Conservation (phyloP, 83 land plant species). For the Picea mariana region DNA sequence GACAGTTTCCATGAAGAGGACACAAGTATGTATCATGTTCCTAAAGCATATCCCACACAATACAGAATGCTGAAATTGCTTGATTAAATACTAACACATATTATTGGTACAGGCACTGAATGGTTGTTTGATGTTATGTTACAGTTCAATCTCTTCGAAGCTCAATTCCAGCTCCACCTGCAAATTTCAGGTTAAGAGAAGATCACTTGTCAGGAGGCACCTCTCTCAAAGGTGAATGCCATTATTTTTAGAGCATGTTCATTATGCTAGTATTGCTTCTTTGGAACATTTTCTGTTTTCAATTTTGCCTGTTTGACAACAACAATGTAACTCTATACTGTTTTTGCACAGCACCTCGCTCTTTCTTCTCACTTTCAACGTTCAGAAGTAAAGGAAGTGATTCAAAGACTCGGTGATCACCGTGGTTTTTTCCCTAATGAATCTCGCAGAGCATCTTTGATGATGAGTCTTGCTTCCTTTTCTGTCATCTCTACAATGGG, state of each 20-base stretch:
- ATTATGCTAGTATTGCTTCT: not conserved
- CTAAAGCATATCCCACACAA: not conserved
- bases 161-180: constrained; percentile 71
- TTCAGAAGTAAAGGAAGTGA: constrained; percentile 92
- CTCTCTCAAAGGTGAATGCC: constrained; percentile 62
- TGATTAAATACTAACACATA: not conserved
- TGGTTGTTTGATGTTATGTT: constrained; percentile 4
- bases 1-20: constrained; percentile 62
- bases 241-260: not conserved
- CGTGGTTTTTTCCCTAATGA: not conserved
- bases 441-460: not conserved
- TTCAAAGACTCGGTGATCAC: constrained; percentile 57
- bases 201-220: constrained; percentile 74
- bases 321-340: not conserved
- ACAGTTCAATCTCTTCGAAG: constrained; percentile 59
- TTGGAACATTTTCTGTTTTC: not conserved
- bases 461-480: not conserved
- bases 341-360: constrained; percentile 72
- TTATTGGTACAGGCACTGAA: not conserved
- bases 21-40: constrained; percentile 17
- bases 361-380: constrained; percentile 87
- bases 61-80: not conserved
- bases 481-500: not conserved
- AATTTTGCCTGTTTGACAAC: not conserved
- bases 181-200: constrained; percentile 71